A percentile compares a stretch with the other conserved stretches of the same genome.
phyloP scores from a whole-genome alignment of 176 grass and related monocot species.

The Musa itinerans region DNA sequence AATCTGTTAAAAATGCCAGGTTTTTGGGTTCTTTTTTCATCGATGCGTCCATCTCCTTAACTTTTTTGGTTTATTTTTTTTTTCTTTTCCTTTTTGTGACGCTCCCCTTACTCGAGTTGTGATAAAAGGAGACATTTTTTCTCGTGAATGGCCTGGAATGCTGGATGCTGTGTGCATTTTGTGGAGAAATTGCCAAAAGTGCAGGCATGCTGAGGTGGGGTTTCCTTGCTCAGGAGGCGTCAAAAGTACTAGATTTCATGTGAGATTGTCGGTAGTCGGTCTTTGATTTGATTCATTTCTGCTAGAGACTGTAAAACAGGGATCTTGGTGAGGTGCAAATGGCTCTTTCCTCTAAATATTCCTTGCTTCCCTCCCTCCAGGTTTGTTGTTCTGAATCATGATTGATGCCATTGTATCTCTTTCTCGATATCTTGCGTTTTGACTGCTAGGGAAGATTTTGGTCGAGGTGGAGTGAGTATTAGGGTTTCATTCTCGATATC shows the following conservation, averaged over 20 bases:
- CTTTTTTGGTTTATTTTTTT: not conserved
- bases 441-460: not conserved
- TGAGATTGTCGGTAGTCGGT: constrained; percentile 3
- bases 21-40: not conserved
- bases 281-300: constrained; percentile 16
- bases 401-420: not conserved
- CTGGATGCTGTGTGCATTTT: not conserved
- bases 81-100: not conserved
- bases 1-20: not conserved
- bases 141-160: not conserved
- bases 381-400: not conserved
- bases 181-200: not conserved
- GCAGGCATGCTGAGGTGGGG: not conserved
- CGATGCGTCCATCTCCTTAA: not conserved
- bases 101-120: not conserved
- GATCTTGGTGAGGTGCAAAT: constrained; percentile 13
- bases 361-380: not conserved
- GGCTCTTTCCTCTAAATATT: not conserved
- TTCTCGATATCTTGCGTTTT: not conserved
- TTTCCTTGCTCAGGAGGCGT: not conserved
- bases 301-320: not conserved
- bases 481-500: not conserved
- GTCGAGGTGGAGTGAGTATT: not conserved
- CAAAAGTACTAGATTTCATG: constrained; percentile 13
- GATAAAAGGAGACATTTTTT: not conserved